Conservation (phyloP, 1,284 basidiomycete species). For the Cryptococcus sp. region DNA sequence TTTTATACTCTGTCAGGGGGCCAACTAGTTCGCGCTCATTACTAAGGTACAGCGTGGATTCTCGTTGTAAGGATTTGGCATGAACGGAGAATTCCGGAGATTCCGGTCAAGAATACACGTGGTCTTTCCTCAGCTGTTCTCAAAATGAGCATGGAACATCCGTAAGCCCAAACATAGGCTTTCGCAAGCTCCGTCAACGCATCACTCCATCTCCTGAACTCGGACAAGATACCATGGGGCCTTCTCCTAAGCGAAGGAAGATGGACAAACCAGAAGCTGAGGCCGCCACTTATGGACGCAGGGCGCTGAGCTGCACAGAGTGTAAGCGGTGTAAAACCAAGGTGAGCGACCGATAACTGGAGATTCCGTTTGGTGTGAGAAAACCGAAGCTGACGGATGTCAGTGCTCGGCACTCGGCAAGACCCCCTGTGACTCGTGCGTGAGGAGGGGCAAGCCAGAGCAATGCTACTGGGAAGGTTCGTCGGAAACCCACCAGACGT, state of each 20-base stretch:
- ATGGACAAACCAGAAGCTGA: background rate
- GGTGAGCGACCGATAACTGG: slow-evolving; percentile 9
- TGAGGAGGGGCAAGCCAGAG: slow-evolving; percentile 19
- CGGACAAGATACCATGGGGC: background rate
- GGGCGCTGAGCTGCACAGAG: slow-evolving; percentile 26
- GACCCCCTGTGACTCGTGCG: slow-evolving; percentile 29
- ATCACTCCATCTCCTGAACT: background rate
- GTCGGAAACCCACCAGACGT: background rate
- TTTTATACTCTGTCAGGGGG: too few species aligned
- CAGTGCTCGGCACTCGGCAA: slow-evolving; percentile 29
- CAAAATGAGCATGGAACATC: too few species aligned
- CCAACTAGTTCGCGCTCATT: too few species aligned
- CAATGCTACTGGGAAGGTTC: slow-evolving; percentile 25
- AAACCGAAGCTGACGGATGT: background rate
- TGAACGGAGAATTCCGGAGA: too few species aligned
- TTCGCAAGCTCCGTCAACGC: too few species aligned
- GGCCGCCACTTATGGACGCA: background rate
- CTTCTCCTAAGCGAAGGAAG: background rate
- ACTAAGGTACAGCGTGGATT: too few species aligned
- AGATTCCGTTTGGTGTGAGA: background rate
- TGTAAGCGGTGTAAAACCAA: slow-evolving; percentile 33
- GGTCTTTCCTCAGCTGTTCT: too few species aligned
- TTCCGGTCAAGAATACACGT: too few species aligned
- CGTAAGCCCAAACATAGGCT: too few species aligned
- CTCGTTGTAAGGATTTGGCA: too few species aligned